Percentiles rank a stretch among this genome's conserved stretches.
Conservation (phyloP, 805 yeast genomes). For the Hanseniaspora mollemarum region DNA sequence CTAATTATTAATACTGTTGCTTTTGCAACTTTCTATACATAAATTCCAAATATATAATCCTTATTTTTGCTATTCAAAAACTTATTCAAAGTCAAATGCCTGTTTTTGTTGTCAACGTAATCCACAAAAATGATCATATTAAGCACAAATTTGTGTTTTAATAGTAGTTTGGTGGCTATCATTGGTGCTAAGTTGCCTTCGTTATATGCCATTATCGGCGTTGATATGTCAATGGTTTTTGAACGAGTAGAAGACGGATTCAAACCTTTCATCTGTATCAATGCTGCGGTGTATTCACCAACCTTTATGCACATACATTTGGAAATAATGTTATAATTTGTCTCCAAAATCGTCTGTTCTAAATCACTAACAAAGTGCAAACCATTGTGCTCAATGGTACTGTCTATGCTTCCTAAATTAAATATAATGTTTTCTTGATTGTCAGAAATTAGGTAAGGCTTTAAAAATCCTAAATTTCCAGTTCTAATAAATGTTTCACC, state of each 20-base stretch:
- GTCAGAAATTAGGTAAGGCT: conserved; percentile 46
- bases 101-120: conserved; percentile 20
- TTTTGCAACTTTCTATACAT: neutral
- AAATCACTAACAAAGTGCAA: conserved; percentile 81
- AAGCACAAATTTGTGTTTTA: conserved; percentile 67
- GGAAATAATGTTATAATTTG: conserved; percentile 34
- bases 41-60: conserved; percentile 12
- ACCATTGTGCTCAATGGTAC: conserved; percentile 84
- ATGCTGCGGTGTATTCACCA: conserved; percentile 64
- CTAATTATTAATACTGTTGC: no score
- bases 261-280: conserved; percentile 40
- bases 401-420: conserved; percentile 71
- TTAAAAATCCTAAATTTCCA: conserved; percentile 89
- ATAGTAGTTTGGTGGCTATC: conserved; percentile 63
- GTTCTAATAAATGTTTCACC: conserved; percentile 66
- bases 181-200: conserved; percentile 60
- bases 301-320: conserved; percentile 64
- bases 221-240: neutral
- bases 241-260: neutral
- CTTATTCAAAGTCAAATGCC: conserved; percentile 6
- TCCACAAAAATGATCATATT: conserved; percentile 76
- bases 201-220: conserved; percentile 34
- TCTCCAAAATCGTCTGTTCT: conserved; percentile 51
- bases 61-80: neutral
- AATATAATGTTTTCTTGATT: conserved; percentile 47